phyloP scores from a whole-genome alignment of 495 filamentous ascomycete species.

The Podospora bellae-mahoneyi region DNA sequence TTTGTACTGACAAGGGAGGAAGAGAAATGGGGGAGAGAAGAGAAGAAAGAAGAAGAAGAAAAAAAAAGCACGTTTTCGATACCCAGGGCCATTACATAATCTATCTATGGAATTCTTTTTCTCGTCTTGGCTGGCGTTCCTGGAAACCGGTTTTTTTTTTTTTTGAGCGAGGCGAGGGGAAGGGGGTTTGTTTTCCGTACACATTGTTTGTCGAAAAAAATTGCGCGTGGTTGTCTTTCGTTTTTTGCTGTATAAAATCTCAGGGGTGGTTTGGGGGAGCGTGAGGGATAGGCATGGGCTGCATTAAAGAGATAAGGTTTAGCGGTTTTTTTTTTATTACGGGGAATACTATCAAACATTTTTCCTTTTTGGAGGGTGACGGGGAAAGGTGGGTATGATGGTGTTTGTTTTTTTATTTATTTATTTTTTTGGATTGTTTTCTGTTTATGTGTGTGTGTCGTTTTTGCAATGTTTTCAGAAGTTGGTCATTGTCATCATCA shows the following conservation, averaged over 20 bases:
- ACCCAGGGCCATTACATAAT: slow-evolving; percentile 9
- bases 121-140: neutral
- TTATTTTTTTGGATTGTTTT: neutral
- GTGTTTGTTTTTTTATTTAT: neutral
- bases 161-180: no score
- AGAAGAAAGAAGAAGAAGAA: neutral
- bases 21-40: neutral
- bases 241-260: neutral
- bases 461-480: neutral
- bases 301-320: neutral
- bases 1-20: neutral
- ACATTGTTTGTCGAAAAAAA: neutral
- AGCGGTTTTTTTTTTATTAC: neutral
- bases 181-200: neutral
- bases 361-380: neutral
- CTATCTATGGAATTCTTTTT: neutral
- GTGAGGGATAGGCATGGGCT: neutral
- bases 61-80: slow-evolving; percentile 1
- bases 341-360: neutral
- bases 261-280: neutral
- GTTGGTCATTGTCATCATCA: neutral
- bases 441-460: neutral
- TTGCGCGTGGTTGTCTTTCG: neutral
- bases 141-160: slow-evolving; percentile 1
- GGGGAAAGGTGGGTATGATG: neutral